A percentile compares a stretch with the other conserved stretches of the same genome.
These are phyloP conservation scores for Lactifluus pinguis DNA, from an alignment of 768 basidiomycete species.

Conservation along the genomic window DNA sequence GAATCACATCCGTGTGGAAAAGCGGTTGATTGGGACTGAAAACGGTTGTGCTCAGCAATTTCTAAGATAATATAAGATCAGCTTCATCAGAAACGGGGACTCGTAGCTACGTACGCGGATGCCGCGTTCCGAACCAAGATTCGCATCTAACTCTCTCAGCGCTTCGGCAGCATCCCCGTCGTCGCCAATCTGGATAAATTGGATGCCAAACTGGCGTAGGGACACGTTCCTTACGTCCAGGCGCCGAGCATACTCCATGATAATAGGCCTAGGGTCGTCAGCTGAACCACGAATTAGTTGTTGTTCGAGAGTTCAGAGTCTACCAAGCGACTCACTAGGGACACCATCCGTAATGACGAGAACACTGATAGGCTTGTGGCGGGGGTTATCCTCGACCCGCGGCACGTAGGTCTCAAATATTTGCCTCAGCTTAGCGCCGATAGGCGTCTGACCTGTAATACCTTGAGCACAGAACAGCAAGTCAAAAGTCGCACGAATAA, in stretches of 20 bases:
- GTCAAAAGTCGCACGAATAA: background rate
- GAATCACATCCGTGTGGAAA: constrained; percentile 7
- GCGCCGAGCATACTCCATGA: constrained; percentile 19
- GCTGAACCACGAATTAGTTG: constrained; percentile 4
- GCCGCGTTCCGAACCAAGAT: constrained; percentile 6
- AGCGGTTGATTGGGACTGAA: constrained; percentile 11
- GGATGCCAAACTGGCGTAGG: constrained; percentile 28
- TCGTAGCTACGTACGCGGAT: constrained; percentile 11
- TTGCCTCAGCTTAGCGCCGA: constrained; percentile 30
- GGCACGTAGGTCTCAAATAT: constrained; percentile 32
- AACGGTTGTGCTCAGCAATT: constrained; percentile 15
- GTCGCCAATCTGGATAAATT: constrained; percentile 36
- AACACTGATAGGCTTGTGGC: constrained; percentile 30
- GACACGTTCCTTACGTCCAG: constrained; percentile 28
- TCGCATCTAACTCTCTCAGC: constrained; percentile 21
- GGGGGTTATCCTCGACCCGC: constrained; percentile 23
- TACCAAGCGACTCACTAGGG: constrained; percentile 27
- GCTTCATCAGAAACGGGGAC: no score
- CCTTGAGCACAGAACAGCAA: constrained; percentile 10
- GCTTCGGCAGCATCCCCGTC: constrained; percentile 25
- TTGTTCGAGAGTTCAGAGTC: background rate
- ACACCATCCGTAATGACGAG: constrained; percentile 34
- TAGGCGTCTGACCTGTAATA: constrained; percentile 29
- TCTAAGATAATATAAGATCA: background rate
- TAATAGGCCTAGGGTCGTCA: constrained; percentile 20